Evolutionary conservation across 2,329 filamentous ascomycete genomes (phyloP).

Genomic region (Arachnomyces sp.): DNA sequence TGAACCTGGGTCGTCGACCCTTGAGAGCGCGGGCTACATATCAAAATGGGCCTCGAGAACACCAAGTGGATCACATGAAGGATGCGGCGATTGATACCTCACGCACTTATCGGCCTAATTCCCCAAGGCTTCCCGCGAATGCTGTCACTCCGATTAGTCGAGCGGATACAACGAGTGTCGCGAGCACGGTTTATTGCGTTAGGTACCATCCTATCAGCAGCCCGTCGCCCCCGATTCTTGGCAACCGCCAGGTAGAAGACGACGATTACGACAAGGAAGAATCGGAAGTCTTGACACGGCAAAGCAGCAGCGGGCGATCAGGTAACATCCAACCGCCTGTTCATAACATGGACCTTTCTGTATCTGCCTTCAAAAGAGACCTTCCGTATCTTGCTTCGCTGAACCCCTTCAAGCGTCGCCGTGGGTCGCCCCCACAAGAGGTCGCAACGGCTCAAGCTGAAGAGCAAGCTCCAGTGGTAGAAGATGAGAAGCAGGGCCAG

Average conservation of each 20-base stretch:
- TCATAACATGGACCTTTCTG: conserved; percentile 24
- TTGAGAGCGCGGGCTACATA: conserved; percentile 27
- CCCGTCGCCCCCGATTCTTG: conserved; percentile 36
- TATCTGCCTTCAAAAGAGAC: conserved; percentile 24
- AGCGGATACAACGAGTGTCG: conserved; percentile 53
- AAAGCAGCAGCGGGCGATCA: conserved; percentile 15
- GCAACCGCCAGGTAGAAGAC: conserved; percentile 25
- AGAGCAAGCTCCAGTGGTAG: conserved; percentile 20
- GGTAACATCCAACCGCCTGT: conserved; percentile 15
- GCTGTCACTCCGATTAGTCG: conserved; percentile 50
- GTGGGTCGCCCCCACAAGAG: conserved; percentile 51
- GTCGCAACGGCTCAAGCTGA: conserved; percentile 49
- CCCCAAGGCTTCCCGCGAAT: conserved; percentile 38
- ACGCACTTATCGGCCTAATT: conserved; percentile 5
- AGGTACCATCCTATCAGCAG: conserved; percentile 50
- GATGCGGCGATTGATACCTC: background rate
- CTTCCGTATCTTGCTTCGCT: conserved; percentile 43
- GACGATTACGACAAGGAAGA: conserved; percentile 23
- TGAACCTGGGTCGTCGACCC: conserved; percentile 28
- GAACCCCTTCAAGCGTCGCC: conserved; percentile 52
- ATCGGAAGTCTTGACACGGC: conserved; percentile 6
- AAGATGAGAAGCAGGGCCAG: conserved; percentile 18
- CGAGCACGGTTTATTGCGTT: conserved; percentile 56
- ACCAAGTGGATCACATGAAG: conserved; percentile 3
- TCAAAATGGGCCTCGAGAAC: conserved; percentile 8